A percentile compares a stretch with the other conserved stretches of the same genome.
Conservation (phyloP, 2,329 filamentous ascomycete genomes). For the Scleromitrula shiraiana region DNA sequence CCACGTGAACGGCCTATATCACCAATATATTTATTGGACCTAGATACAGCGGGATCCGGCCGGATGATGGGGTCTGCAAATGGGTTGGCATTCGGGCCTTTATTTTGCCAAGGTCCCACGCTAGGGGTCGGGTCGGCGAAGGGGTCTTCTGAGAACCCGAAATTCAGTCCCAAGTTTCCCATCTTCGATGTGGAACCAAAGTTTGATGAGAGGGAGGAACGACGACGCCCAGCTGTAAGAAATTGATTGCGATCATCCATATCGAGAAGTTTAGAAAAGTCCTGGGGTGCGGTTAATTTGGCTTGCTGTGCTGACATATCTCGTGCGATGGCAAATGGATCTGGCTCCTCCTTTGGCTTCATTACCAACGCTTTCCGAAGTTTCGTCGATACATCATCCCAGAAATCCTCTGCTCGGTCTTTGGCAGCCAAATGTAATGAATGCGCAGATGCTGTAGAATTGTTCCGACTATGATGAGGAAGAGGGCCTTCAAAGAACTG, state of each 20-base stretch:
- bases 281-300: constrained; percentile 14
- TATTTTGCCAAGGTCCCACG: background rate
- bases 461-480: constrained; percentile 34
- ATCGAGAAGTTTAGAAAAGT: constrained; percentile 24
- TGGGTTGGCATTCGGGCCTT: constrained; percentile 2
- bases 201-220: constrained; percentile 14
- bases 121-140: constrained; percentile 21
- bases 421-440: constrained; percentile 14
- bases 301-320: constrained; percentile 23
- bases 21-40: constrained; percentile 37
- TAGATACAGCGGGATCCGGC: constrained; percentile 25
- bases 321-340: constrained; percentile 33
- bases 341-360: constrained; percentile 26
- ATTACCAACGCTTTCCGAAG: constrained; percentile 34
- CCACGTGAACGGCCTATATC: constrained; percentile 43
- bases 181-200: constrained; percentile 16
- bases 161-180: constrained; percentile 24
- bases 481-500: constrained; percentile 37
- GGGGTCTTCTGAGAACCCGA: constrained; percentile 18
- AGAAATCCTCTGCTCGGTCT: constrained; percentile 39
- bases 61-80: constrained; percentile 20
- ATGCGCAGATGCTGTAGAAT: constrained; percentile 25
- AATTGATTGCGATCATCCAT: constrained; percentile 25
- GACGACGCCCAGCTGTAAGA: constrained; percentile 20
- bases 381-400: constrained; percentile 36